Percentiles rank a stretch among this genome's conserved stretches.
phyloP scores from a whole-genome alignment of 345 rosid genomes.

The Mallotus nudiflorus region DNA sequence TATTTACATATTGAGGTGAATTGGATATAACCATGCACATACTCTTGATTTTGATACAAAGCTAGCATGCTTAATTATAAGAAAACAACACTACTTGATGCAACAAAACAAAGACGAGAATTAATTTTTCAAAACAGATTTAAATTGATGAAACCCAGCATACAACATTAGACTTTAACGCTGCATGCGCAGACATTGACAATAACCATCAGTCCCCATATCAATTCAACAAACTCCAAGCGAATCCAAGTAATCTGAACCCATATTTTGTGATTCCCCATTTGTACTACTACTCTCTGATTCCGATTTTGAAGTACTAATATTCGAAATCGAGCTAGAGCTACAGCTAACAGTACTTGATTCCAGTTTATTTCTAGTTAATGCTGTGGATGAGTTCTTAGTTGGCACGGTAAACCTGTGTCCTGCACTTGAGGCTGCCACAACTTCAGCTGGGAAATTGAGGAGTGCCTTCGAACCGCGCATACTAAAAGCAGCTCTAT shows the following conservation, averaged over 20 bases:
- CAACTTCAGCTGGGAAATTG: constrained; percentile 49
- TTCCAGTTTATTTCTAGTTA: constrained; percentile 9
- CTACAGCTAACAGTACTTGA: constrained; percentile 13
- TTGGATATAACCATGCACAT: too few relatives aligned
- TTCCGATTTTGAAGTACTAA: constrained; percentile 21
- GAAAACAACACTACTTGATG: too few relatives aligned
- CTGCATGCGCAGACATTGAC: neutral
- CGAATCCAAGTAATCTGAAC: neutral
- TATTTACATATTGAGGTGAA: too few relatives aligned
- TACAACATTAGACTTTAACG: neutral
- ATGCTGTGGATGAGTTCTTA: neutral
- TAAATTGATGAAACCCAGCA: too few relatives aligned
- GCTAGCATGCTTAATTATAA: too few relatives aligned
- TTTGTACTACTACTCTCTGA: constrained; percentile 27
- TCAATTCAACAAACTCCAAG: neutral
- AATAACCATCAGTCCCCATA: neutral
- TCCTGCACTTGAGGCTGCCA: constrained; percentile 18
- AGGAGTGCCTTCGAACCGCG: constrained; percentile 70
- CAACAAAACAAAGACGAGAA: too few relatives aligned
- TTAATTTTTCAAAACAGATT: too few relatives aligned
- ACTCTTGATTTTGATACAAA: too few relatives aligned
- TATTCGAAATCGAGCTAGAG: constrained; percentile 13
- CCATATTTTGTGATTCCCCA: too few relatives aligned
- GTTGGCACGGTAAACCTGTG: neutral
- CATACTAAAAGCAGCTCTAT: constrained; percentile 59